Conservation (phyloP, 2,329 filamentous ascomycete genomes). For the Leptographium wingfieldii region DNA sequence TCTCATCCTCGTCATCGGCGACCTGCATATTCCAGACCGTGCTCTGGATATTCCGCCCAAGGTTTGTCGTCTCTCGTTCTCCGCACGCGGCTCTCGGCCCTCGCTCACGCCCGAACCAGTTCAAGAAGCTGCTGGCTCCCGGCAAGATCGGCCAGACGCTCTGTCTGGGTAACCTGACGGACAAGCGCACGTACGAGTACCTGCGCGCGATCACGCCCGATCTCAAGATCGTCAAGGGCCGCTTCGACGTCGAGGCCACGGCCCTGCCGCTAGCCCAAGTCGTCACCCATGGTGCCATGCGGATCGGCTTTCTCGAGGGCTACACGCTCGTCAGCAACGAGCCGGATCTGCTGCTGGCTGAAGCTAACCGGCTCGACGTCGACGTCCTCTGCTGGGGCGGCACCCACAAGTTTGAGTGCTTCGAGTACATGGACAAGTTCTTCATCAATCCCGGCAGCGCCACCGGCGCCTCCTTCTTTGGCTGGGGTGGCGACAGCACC, state of each 20-base stretch:
- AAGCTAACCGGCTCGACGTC: conserved; percentile 56
- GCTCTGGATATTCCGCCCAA: conserved; percentile 85
- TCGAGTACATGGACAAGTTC: conserved; percentile 64
- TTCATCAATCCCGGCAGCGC: conserved; percentile 58
- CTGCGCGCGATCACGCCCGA: conserved; percentile 62
- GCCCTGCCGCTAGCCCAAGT: conserved; percentile 53
- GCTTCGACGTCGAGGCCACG: conserved; percentile 54
- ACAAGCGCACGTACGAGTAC: conserved; percentile 70
- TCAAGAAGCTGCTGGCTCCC: conserved; percentile 73
- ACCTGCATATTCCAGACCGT: conserved; percentile 87
- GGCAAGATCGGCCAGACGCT: conserved; percentile 75
- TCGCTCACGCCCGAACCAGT: conserved; percentile 33
- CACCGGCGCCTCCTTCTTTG: conserved; percentile 48
- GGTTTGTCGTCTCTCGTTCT: conserved; percentile 30
- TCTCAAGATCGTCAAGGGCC: conserved; percentile 56
- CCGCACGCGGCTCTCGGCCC: not conserved
- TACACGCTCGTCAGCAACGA: conserved; percentile 56
- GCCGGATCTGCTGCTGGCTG: conserved; percentile 52
- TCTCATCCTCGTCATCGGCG: conserved; percentile 81
- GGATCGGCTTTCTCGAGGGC: conserved; percentile 55
- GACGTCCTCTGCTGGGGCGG: conserved; percentile 59
- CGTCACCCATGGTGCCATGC: conserved; percentile 51
- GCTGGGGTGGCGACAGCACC: conserved; percentile 53
- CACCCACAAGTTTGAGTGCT: conserved; percentile 56
- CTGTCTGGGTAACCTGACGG: conserved; percentile 69